These are phyloP conservation scores for Citrus cavaleriei DNA, from an alignment of 345 rosid species.

Conservation along the genomic window DNA sequence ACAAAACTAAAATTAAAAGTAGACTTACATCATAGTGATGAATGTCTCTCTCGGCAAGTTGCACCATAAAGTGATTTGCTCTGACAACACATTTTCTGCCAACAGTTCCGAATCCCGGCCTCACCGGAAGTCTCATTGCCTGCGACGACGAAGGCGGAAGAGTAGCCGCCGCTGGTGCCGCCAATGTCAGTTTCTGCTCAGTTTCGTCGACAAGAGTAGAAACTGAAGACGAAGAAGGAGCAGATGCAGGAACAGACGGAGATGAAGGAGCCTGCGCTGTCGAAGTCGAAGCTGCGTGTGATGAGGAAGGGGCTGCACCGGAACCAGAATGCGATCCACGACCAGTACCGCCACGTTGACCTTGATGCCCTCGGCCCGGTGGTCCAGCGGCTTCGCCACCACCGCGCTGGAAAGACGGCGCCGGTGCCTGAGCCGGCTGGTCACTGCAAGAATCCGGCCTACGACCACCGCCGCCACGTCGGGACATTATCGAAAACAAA, in stretches of 20 bases:
- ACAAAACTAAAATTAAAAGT: background rate
- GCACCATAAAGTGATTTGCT: conserved; percentile 72
- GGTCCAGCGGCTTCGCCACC: conserved; percentile 1
- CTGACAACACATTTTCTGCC: conserved; percentile 40
- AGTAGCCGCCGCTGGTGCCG: conserved; percentile 10
- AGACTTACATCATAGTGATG: conserved; percentile 61
- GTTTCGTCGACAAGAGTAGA: background rate
- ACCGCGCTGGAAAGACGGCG: background rate
- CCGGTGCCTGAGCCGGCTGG: conserved; percentile 10
- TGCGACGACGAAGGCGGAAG: conserved; percentile 46
- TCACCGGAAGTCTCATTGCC: conserved; percentile 15
- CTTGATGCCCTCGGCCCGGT: background rate
- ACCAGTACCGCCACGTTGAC: background rate
- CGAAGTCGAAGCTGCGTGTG: background rate
- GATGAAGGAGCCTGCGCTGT: background rate
- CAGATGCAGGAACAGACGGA: background rate
- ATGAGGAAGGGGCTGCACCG: background rate
- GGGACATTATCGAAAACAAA: background rate
- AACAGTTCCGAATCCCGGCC: conserved; percentile 48
- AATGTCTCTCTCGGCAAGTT: conserved; percentile 43
- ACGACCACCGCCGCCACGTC: conserved; percentile 11
- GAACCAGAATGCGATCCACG: background rate
- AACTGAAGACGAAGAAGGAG: background rate
- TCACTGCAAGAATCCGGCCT: conserved; percentile 11
- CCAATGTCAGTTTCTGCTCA: conserved; percentile 9